Evolutionary conservation across 805 yeast species (phyloP), one percentile per base, ranked within the genome.

Genomic region (Saccharomycopsis selenospora): DNA sequence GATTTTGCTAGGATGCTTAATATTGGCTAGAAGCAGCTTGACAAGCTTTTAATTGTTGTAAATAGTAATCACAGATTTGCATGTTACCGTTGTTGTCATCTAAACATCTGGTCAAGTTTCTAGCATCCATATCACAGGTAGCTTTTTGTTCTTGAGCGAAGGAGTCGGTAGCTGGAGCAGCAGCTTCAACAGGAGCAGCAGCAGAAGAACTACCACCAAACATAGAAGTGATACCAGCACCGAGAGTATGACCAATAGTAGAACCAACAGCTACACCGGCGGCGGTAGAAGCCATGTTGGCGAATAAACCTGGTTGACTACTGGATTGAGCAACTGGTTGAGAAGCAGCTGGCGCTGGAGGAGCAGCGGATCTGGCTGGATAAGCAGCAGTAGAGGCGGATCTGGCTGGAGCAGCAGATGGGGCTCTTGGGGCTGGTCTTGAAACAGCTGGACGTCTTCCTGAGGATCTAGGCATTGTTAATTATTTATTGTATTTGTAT

Each of bases 231-330:
- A 93, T 71, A 61, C 98, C 98, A 54, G 95, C 95, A 70, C 97
- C 97, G 51, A 91, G 58, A 36, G 97, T 88, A 75, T 93, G 99
- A 54, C 99, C 99, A 48, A 91, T 82, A 53, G 98, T 83, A 46
- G 96, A 87, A 61, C 99, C 99, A 49, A 93, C 97, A 47, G 98
- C 99, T 41, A 93, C 99, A 81, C 99, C 99, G 44, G 98, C 99
- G 48, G 99, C 99, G 43, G 99, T 93, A 43, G 95, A 75, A 36
- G 98, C 98, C 99, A 93, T 93, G 71, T 93, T 95, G 52, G 91
- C 85, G 61, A 91, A 90, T 64, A 91, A 60, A 60, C 98, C 97
- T 43, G 97, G 97, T 59, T 75, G 78, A 58, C 61, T 62, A 36
- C 78, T 76, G 62, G 72, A 82, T 46, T 75, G 70, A 50, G 72